Conservation (phyloP, 208 protist genomes). For the Acanthamoeba healyi region DNA sequence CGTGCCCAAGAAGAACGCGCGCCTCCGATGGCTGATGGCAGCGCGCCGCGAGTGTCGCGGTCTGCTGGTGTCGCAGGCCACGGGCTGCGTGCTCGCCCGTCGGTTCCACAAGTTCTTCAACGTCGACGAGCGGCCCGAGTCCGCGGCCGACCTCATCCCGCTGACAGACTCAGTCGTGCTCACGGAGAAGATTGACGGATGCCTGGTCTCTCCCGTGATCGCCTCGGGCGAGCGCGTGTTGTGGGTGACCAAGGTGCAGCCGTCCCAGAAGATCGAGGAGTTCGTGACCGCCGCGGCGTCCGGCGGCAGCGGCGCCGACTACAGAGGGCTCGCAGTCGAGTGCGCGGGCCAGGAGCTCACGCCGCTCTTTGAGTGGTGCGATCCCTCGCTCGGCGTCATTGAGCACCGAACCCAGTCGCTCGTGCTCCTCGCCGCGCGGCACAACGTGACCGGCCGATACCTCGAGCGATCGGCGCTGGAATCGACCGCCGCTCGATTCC, state of each 20-base stretch:
- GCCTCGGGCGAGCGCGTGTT: background rate
- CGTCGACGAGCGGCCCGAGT: constrained; percentile 76
- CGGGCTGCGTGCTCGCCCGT: constrained; percentile 72
- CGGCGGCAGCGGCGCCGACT: background rate
- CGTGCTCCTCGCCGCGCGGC: constrained; percentile 36
- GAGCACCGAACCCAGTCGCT: background rate
- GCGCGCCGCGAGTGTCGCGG: constrained; percentile 76
- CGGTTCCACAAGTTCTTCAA: constrained; percentile 84
- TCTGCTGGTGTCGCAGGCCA: constrained; percentile 38
- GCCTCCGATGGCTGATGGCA: constrained; percentile 56
- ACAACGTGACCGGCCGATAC: constrained; percentile 72
- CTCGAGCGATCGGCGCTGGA: background rate
- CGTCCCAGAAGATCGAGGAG: background rate
- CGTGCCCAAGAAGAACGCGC: constrained; percentile 51
- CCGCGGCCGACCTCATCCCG: background rate
- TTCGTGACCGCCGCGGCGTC: background rate
- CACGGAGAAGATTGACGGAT: constrained; percentile 71
- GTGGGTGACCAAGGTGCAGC: constrained; percentile 53
- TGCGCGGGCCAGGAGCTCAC: background rate
- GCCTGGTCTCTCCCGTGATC: constrained; percentile 43
- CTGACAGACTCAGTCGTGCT: constrained; percentile 1
- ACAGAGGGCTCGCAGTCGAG: background rate
- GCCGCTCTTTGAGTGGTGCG: constrained; percentile 69
- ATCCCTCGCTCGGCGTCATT: background rate
- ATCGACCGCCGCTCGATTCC: background rate